Evolutionary conservation across 345 rosid species (phyloP), one percentile per base, ranked within the genome.

Genomic region (Mallotus nudiflorus): DNA sequence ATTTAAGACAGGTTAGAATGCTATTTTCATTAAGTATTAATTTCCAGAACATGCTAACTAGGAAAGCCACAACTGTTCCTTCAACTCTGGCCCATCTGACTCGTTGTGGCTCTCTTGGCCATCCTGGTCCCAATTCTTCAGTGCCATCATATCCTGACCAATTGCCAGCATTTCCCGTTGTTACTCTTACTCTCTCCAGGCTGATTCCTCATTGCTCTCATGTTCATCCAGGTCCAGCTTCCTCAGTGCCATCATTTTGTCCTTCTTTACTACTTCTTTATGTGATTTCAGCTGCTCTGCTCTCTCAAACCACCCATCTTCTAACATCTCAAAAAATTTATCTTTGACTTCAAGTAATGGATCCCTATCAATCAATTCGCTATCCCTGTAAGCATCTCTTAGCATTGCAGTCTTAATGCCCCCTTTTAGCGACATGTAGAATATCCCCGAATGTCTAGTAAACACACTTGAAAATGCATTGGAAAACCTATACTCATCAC

Each of bases 371-470:
- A 86, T 72, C 87, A 88, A 74, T 71, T 78, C 81, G 24, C 85
- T 59, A 13, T 77, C 85, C 82, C 83, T 74, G 52, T 90, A 92
- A 9, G 96, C 96, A 64, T 95, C 90, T 70, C 99, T 85, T 65
- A 95, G 63, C 37, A 92, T 77, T 0, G 94, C 97, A 40, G 96
- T 95, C 82, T 90, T 81, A 65, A 89, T 89, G 65, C 89, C 93
- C 24, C 96, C 98, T 79, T 95, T 95, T 40, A 90, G 9, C 0
- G 98, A 95, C 85, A 95, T 50, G 72, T 92, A 95, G 82, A 95
- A 95, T 22, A 92, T 82, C 66, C 96, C 96, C 0, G 99, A 88
- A 81, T 95, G 99, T 60, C 99, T 82, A 0, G 97, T 95, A 72
- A 95, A 95, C 16, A 74, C 88, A 56, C 72, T 86, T 0, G 96